Percentiles rank a stretch among this genome's conserved stretches.
phyloP scores from a whole-genome alignment of 1,284 basidiomycete genomes.

The Melampsora larici-populina region DNA sequence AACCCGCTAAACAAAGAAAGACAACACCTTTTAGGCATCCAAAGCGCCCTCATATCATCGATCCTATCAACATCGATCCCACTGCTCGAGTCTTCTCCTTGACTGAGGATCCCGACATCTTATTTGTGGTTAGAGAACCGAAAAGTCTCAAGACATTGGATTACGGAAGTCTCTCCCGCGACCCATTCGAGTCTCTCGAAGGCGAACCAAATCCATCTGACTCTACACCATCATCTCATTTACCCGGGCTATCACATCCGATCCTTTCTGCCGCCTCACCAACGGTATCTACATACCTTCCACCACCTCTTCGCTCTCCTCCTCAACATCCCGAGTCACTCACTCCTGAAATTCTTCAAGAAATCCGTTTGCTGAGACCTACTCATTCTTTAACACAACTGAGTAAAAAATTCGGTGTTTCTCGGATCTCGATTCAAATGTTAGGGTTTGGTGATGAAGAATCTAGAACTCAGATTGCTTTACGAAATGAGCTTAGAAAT shows the following conservation, averaged over 20 bases:
- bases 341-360: not conserved
- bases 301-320: not conserved
- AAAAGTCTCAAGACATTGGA: not conserved
- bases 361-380: constrained; percentile 1
- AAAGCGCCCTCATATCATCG: constrained; percentile 17
- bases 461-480: not conserved
- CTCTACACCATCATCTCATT: not conserved
- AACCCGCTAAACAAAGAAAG: constrained; percentile 26
- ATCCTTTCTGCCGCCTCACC: not conserved
- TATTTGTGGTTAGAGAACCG: constrained; percentile 30
- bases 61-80: constrained; percentile 9
- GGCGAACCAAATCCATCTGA: not conserved
- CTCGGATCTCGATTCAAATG: constrained; percentile 13
- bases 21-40: constrained; percentile 27
- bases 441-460: not conserved
- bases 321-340: not conserved
- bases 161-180: not conserved
- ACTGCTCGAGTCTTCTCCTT: constrained; percentile 11
- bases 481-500: constrained; percentile 1
- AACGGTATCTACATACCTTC: constrained; percentile 10
- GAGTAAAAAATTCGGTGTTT: constrained; percentile 17
- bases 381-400: constrained; percentile 15
- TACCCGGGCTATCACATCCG: not conserved
- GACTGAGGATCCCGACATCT: constrained; percentile 8
- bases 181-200: not conserved